These are phyloP conservation scores for Coemansia sp. DNA, from an alignment of 192 early-diverging fungal genomes.

Conservation along the genomic window DNA sequence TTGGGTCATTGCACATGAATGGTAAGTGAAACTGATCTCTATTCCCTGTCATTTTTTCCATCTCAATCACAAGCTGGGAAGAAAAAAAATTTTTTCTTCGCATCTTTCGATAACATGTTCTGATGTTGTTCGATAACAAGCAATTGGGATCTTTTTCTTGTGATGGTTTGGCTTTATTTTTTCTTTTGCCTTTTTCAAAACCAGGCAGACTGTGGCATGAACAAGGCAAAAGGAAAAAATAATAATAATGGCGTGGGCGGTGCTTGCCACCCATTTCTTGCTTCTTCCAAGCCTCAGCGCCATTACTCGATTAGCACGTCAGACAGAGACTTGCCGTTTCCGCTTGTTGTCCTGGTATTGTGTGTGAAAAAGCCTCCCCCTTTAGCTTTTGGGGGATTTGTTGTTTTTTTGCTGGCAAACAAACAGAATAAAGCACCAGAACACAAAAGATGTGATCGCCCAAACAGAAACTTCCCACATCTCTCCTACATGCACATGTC, in stretches of 20 bases:
- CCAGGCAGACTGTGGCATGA: no score
- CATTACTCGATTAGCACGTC: neutral
- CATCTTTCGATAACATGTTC: neutral
- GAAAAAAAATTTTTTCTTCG: neutral
- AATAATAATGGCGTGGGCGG: no score
- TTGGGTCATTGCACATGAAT: conserved; percentile 92
- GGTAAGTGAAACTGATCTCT: conserved; percentile 40
- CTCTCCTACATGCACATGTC: no score
- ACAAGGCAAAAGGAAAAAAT: no score
- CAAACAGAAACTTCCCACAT: no score
- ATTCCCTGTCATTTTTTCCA: neutral
- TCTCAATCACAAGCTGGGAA: neutral
- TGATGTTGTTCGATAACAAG: no score
- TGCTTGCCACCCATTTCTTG: no score
- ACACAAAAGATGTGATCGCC: neutral
- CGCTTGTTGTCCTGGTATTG: neutral
- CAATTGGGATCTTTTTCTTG: no score
- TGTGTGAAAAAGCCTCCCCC: neutral
- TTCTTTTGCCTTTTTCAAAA: no score
- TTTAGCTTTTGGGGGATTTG: neutral
- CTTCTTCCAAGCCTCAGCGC: no score
- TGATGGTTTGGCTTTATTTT: no score
- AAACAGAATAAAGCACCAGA: neutral
- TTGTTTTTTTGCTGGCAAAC: neutral
- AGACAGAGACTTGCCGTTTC: neutral